These are phyloP conservation scores for Bauhinia variegata DNA, from an alignment of 306 rosid species.

Conservation along the genomic window DNA sequence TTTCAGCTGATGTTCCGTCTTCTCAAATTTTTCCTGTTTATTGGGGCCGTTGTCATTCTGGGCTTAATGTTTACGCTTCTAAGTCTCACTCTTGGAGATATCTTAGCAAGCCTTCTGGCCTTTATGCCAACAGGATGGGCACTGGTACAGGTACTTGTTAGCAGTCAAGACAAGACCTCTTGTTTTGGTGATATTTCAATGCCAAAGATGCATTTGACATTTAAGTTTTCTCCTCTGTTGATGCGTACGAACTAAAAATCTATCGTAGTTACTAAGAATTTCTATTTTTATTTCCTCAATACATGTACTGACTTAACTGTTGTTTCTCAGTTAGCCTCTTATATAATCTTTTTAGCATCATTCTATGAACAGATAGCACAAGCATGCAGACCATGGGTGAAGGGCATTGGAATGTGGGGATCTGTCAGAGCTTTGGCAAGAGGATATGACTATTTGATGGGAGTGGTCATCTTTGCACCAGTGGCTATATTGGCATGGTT, in stretches of 20 bases:
- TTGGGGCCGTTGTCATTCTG: slow-evolving; percentile 63
- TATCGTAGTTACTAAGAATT: slow-evolving; percentile 2
- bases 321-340: slow-evolving; percentile 19
- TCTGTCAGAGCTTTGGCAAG: slow-evolving; percentile 86
- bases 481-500: slow-evolving; percentile 91
- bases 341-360: slow-evolving; percentile 27
- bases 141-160: slow-evolving; percentile 62
- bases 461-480: slow-evolving; percentile 65
- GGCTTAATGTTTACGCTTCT: slow-evolving; percentile 66
- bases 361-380: slow-evolving; percentile 78
- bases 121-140: slow-evolving; percentile 98
- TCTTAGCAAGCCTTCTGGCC: slow-evolving; percentile 82
- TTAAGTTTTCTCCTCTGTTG: background rate
- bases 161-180: slow-evolving; percentile 2
- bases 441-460: slow-evolving; percentile 92
- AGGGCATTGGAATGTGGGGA: slow-evolving; percentile 88
- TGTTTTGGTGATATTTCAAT: slow-evolving; percentile 2
- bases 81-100: slow-evolving; percentile 76
- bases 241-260: background rate
- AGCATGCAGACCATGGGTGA: slow-evolving; percentile 71
- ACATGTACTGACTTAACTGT: background rate
- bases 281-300: too few species aligned
- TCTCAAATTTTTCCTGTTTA: slow-evolving; percentile 76
- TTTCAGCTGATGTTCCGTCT: slow-evolving; percentile 97
- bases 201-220: background rate